Evolutionary conservation across 176 grass and related monocot species (phyloP).

Genomic region (bread wheat (Triticum aestivum)): IWGSC_CS_RefSeq_v2.1 NC_057813.1:42877825-42878324

Average conservation of each 20-base stretch:
- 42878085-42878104: not conserved
- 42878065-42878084: not conserved
- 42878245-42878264: conserved; percentile 63
- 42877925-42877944: not conserved
- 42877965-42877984: not conserved
- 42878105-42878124: conserved; percentile 26
- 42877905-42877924: not conserved
- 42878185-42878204: conserved; percentile 85
- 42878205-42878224: conserved; percentile 69
- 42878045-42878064: not conserved
- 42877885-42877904: not conserved
- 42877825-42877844: not conserved
- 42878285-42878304: conserved; percentile 57
- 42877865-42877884: not conserved
- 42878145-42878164: conserved; percentile 54
- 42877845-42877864: not conserved
- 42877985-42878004: not conserved
- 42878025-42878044: not conserved
- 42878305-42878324: conserved; percentile 60
- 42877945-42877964: not conserved
- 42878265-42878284: conserved; percentile 40
- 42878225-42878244: conserved; percentile 68
- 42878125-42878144: conserved; percentile 36
- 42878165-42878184: conserved; percentile 59
- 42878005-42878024: not conserved